Base-by-base conservation (phyloP, 345 rosid genomes). In the Gossypium stocksii region DNA sequence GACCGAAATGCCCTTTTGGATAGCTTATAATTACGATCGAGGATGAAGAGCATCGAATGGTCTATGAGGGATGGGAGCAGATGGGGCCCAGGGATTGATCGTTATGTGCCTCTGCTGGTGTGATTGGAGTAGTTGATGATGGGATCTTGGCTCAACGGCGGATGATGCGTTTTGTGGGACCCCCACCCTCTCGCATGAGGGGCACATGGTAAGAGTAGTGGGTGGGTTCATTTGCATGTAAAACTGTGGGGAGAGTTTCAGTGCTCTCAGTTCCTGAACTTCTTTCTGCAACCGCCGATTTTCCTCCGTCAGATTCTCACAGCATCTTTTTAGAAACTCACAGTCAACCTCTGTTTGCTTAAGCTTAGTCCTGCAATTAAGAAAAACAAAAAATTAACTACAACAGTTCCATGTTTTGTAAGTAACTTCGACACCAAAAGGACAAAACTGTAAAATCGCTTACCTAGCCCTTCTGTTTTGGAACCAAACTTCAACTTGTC, bases 141-240 rank as follows among this genome's bases (percentile, higher is more conserved):
- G 81, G 15, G 77, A 2, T 78, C 83, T 78, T 13, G 80, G 77
- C 68, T 85, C 82, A 22, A 65, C 78, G 59, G 82, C 29, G 12
- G 88, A 62, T 14, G 85, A 59, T 59, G 83, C 57, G 25, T 76
- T 68, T 2, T 85, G 88, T 41, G 98, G 96, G 79, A 88, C 89
- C 41, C 85, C 90, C 9, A 91, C 90, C 76, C 93, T 97, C 85
- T 95, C 98, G 73, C 99, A 95, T 9, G 98, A 91, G 14, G 98
- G 98, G 85, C 99, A 95, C 91, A 95, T 90, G 89, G 97, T 95
- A 41, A 95, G 89, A 7, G 99, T 93, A 15, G 98, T 93, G 1
- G 99, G 99, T 76, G 99, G 98, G 84, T 87, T 85, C 98, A 93
- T 90, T 72, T 88, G 98, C 99, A 93, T 93, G 97, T 90, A 95